Percentiles rank a stretch among this genome's conserved stretches.
Conservation (phyloP, 2,329 filamentous ascomycete genomes). For the Colletotrichum nymphaeae region DNA sequence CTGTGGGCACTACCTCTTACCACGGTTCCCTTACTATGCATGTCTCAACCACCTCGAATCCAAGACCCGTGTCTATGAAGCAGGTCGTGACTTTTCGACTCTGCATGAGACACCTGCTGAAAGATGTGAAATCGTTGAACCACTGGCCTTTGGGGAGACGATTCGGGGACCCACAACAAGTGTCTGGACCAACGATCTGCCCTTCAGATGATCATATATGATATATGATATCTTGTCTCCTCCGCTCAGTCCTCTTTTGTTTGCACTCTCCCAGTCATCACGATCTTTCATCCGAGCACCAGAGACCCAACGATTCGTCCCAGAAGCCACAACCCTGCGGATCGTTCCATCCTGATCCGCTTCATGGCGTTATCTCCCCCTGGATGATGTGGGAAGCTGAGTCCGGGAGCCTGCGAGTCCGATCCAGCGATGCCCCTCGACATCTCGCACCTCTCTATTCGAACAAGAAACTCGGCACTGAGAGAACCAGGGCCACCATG, state of each 20-base stretch:
- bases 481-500: background rate
- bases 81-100: slow-evolving; percentile 24
- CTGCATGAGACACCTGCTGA: slow-evolving; percentile 22
- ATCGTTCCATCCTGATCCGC: slow-evolving; percentile 26
- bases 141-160: slow-evolving; percentile 27
- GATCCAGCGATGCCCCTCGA: slow-evolving; percentile 20
- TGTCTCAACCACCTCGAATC: slow-evolving; percentile 26
- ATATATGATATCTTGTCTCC: slow-evolving; percentile 33
- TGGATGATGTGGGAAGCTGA: slow-evolving; percentile 10
- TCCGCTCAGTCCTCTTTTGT: slow-evolving; percentile 31
- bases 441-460: slow-evolving; percentile 10
- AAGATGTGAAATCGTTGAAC: slow-evolving; percentile 1
- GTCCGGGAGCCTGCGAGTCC: slow-evolving; percentile 18
- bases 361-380: slow-evolving; percentile 16
- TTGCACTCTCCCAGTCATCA: slow-evolving; percentile 13
- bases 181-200: slow-evolving; percentile 22
- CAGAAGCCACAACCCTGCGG: slow-evolving; percentile 22
- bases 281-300: slow-evolving; percentile 1
- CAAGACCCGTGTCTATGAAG: slow-evolving; percentile 13
- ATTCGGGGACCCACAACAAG: slow-evolving; percentile 19
- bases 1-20: slow-evolving; percentile 8
- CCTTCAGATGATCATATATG: slow-evolving; percentile 27
- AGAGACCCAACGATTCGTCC: slow-evolving; percentile 11
- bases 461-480: slow-evolving; percentile 3
- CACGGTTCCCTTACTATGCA: slow-evolving; percentile 25